Base-by-base conservation (phyloP, 495 filamentous ascomycete genomes). In the Neurospora africana region DNA sequence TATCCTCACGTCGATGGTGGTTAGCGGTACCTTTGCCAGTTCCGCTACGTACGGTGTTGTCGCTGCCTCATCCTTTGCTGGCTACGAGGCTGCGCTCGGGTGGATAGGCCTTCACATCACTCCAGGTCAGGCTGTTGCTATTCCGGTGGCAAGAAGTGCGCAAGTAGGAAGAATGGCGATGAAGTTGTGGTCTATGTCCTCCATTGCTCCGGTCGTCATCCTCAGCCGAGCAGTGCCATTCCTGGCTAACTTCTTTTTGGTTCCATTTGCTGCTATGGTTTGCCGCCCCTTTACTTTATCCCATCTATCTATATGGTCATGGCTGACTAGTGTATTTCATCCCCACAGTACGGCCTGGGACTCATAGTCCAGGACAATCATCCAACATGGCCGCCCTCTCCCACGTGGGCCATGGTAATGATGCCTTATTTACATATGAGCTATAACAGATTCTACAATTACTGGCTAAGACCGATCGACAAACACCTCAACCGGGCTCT, bases 341-440 rank as follows among this genome's bases (percentile, higher is more conserved):
- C 33, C 44, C 70, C 21, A 30, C 65, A 82, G 80, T 80, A 74
- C 67, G 75, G 69, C 61, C 44, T 69, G 11, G 44, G 6, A 11
- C 75, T 78, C 1, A 43, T 78, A 21, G 71, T 71, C 17, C 71
- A 78, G 10, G 71, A 82, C 23, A 21, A 79, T 65, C 69, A 79
- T 15, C 70, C 76, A 5, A 39, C 70, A 19, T 97, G 93, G 93
- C 93, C 93, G 17, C 92, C 92, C 0, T 92, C 88, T 30, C 87
- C 91, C 4, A 84, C 87, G n/a, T 87, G 92, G 84, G 89, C 89
- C 19, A 82, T 95, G 72, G 84, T 88, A 0, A 76, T 89, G 4
- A 83, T 94, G 44, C 93, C 93, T 1, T 88, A 88, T 70, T 72
- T 94, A 37, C 89, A 91, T 43, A 83, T 87, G 27, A 82, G 86